These are phyloP conservation scores for Amanita jacksonii DNA, from an alignment of 768 basidiomycete species.

Conservation along the genomic window DNA sequence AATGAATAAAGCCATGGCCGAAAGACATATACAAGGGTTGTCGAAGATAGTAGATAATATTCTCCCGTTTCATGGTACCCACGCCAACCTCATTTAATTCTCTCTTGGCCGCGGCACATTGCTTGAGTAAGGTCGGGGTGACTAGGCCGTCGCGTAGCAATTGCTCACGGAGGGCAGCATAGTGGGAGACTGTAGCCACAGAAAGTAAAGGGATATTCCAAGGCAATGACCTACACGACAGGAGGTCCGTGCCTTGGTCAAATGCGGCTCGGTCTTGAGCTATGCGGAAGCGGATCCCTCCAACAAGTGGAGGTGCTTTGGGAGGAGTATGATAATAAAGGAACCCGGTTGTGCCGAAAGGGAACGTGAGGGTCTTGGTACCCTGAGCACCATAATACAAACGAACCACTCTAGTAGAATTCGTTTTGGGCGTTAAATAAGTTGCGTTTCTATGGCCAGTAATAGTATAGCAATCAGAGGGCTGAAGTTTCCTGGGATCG, in stretches of 20 bases:
- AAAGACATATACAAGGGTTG: constrained; percentile 1
- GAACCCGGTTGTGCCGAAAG: constrained; percentile 8
- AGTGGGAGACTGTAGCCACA: background rate
- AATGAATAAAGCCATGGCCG: background rate
- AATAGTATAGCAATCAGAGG: background rate
- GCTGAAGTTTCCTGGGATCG: background rate
- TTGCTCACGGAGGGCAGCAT: background rate
- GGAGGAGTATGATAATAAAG: constrained; percentile 7
- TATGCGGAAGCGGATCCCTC: constrained; percentile 9
- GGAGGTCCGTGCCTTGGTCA: background rate
- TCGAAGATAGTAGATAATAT: background rate
- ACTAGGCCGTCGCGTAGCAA: background rate
- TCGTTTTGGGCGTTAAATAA: background rate
- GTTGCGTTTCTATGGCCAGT: background rate
- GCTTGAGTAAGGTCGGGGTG: background rate
- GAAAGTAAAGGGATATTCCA: background rate
- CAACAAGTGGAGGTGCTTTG: constrained; percentile 6
- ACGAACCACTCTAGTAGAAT: background rate
- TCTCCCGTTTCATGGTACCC: background rate
- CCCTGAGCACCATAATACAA: background rate
- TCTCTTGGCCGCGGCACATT: background rate
- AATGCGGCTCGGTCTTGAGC: background rate
- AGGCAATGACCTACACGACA: background rate
- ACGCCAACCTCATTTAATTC: background rate
- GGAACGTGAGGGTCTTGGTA: background rate